Base-by-base conservation (phyloP, 768 basidiomycete genomes). In the Lentinula sp. region DNA sequence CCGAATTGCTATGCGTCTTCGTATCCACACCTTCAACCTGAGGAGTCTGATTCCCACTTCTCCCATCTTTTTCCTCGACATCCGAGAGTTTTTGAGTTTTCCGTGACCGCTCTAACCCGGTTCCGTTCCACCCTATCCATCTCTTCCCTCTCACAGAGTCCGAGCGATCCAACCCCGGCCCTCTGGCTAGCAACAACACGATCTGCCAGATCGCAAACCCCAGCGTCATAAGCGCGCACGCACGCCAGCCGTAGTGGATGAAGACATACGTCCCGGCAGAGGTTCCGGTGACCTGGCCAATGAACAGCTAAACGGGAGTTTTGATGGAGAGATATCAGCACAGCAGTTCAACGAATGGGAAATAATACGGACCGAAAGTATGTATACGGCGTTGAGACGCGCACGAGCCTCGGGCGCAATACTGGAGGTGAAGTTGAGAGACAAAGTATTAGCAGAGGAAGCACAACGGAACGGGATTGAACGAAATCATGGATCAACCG, bases 251-350 rank as follows among this genome's bases (percentile, higher is more conserved):
- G 64, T 82, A 74, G 13, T 75, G 65, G 32, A 87, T 78, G 72
- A 91, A 94, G 2, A 93, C 80, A 39, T 81, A 70, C 0, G 89
- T 88, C 34, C 90, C 87, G 0, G 87, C 86, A 0, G 88, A 79
- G 0, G 91, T 92, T 16, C 92, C 92, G 73, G 89, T 85, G 9
- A 93, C 88, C 75, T 93, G 91, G 0, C 92, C 92, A 23, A 89
- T 78, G 71, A 91, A 91, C 34, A 88, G 72, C 81, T 82, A 53
- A 9, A 31, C 32, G 10, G 16, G 9, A 28, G 28, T 28, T 28
- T 11, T 32, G n/a, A 5, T 13, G 16, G 46, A 28, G 2, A 43
- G 34, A 35, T 32, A 49, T 15, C 10, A 59, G 9, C 35, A 40
- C 13, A 23, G 4, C 4, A 18, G 16, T 10, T 3, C 3, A 49